Evolutionary conservation across 495 filamentous ascomycete species (phyloP), one percentile per base, ranked within the genome.

Genomic region (Viridothelium virens): DNA sequence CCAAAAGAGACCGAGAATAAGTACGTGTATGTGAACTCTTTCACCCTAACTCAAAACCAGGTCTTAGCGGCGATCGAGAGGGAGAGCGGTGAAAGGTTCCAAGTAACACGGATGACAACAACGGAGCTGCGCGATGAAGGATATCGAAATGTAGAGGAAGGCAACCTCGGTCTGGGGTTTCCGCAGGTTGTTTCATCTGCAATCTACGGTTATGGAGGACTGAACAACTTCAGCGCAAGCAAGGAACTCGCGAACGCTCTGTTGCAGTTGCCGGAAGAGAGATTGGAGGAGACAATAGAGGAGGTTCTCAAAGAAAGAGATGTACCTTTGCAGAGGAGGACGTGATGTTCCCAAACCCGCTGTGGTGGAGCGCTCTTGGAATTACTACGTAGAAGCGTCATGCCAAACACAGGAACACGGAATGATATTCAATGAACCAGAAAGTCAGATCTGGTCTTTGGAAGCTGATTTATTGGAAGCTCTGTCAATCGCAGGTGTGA

Each of bases 41-140:
- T 69, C 33, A 63, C 65, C 25, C 18, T 56, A 1, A 66, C 64
- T 2, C 67, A 66, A 46, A 69, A 69, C 2, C 38, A 61, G 31
- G 67, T 69, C n/a, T 25, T 66, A 11, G 63, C 64, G 38, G 67
- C 67, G 10, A 1, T 69, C 6, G 67, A 69, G 31, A 50, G 63
- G 1, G 64, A 53, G 12, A 36, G 18, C 12, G 38, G 41, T 5
- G 36, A 67, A 36, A 69, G 67, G 36, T 66, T 50, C 36, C 16
- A 62, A 12, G 67, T 69, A 38, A 56, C 16, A 9, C 44, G 44
- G 14, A 59, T 31, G 34, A 67, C 37, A 12, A 63, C 56, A 2
- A 39, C 44, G 38, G 65, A 47, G 10, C 33, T 48, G 16, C 9
- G 63, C 16, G 63, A 64, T 14, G 53, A 59, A 59, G 53, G 53